phyloP scores from a whole-genome alignment of 2,329 filamentous ascomycete genomes.

The Monosporascus ibericus region DNA sequence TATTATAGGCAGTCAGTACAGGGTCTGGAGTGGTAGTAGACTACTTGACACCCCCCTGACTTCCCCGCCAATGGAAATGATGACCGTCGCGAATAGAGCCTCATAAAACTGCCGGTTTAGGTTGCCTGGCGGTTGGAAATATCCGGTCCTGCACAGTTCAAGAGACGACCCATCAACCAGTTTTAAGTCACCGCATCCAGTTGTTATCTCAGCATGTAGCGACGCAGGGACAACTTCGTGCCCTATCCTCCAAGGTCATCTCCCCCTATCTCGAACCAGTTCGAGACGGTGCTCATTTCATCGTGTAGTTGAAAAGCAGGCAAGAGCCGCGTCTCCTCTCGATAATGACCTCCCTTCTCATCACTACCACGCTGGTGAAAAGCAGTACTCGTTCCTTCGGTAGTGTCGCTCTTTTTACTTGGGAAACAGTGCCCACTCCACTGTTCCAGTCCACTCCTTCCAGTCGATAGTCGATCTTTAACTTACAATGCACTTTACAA shows the following conservation, averaged over 20 bases:
- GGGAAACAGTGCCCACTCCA: conserved; percentile 12
- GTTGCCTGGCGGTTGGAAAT: not conserved
- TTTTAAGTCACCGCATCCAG: not conserved
- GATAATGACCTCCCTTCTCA: conserved; percentile 6
- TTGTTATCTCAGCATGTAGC: too few relatives aligned
- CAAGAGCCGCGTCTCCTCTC: not conserved
- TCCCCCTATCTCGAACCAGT: not conserved
- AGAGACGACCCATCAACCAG: not conserved
- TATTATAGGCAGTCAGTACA: not conserved
- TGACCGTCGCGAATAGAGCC: not conserved
- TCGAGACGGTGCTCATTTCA: too few relatives aligned
- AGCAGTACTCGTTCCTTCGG: not conserved
- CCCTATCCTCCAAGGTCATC: not conserved
- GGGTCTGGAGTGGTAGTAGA: not conserved
- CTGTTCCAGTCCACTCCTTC: conserved; percentile 28
- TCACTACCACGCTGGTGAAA: conserved; percentile 16
- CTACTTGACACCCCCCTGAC: not conserved
- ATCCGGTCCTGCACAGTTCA: not conserved
- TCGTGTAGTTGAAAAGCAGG: not conserved
- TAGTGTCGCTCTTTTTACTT: conserved; percentile 18
- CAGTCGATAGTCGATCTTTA: conserved; percentile 11
- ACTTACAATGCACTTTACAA: conserved; percentile 24
- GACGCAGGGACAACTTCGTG: not conserved
- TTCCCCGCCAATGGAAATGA: not conserved
- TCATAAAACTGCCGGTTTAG: not conserved